Evolutionary conservation across 129 eudicot species (phyloP), one percentile per base, ranked within the genome.

Genomic region (Flaveria bidentis): DNA sequence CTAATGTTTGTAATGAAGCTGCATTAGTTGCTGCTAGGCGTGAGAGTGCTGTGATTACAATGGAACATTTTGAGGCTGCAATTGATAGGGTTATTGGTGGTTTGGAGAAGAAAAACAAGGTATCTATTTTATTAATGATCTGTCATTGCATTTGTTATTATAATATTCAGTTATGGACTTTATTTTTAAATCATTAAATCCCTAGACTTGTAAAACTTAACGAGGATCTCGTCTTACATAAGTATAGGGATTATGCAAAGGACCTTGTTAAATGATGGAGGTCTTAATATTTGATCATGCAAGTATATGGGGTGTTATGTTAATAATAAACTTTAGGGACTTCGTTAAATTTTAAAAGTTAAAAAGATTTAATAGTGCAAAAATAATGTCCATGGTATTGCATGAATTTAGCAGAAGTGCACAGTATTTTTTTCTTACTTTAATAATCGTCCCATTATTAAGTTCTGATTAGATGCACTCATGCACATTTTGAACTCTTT

Each of bases 1-100:
- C 96, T 18, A 91, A 91, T 89, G 96, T 89, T 67, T 91, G 97
- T 65, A 91, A 91, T 70, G 96, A 91, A 80, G 96, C 92, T 26
- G 97, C 97, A 17, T 71, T 89, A 28, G 86, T 91, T 67, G 92
- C 97, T 53, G 96, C 91, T 13, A 85, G 97, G 83, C 77, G 58
- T 26, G 96, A 89, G 80, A 80, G 84, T 63, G 14, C 81, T 60
- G 22, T 75, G 28, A 82, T 91, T 46, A 82, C 83, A 12, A 89
- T 87, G 89, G 81, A 87, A 68, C 96, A 89, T 74, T 89, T 91
- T 87, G 97, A 89, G 71, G 78, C 90, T 23, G 97, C 96, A 70
- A 89, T 91, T 9, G 96, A 91, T 71, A 78, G 97, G 61, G 87
- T 89, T 42, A 91, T 89, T 72, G 96, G 96, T 11, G 96, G 96